phyloP scores from a whole-genome alignment of 2,329 filamentous ascomycete species.

The Proliferodiscus dingleyae region DNA sequence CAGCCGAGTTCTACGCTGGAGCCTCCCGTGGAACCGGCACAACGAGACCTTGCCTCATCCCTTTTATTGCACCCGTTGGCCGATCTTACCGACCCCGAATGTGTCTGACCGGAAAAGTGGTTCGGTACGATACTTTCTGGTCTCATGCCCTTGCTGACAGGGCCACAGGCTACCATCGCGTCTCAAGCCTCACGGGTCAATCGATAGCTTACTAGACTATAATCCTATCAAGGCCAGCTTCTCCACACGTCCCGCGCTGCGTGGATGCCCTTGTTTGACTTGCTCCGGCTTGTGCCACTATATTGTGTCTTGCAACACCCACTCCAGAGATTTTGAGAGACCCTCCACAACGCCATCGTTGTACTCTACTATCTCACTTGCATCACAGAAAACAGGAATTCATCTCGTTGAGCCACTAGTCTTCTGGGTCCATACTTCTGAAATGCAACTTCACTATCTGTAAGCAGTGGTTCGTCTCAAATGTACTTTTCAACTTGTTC shows the following conservation, averaged over 20 bases:
- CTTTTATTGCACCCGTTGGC: slow-evolving; percentile 4
- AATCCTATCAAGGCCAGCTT: slow-evolving; percentile 4
- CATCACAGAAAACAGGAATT: slow-evolving; percentile 20
- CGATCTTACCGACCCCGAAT: slow-evolving; percentile 19
- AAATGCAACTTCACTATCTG: slow-evolving; percentile 8
- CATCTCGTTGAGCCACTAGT: slow-evolving; percentile 15
- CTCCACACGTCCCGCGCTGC: slow-evolving; percentile 8
- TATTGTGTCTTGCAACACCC: slow-evolving; percentile 3
- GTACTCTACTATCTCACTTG: slow-evolving; percentile 12
- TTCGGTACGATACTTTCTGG: slow-evolving; percentile 14
- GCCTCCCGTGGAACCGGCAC: no score
- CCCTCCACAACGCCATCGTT: slow-evolving; percentile 3
- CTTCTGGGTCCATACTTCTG: slow-evolving; percentile 9
- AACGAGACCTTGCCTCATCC: not conserved
- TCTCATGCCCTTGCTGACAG: slow-evolving; percentile 10
- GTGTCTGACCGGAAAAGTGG: slow-evolving; percentile 17
- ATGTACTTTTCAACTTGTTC: slow-evolving; percentile 11
- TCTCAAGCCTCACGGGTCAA: slow-evolving; percentile 6
- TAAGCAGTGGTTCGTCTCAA: slow-evolving; percentile 14
- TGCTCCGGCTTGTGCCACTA: slow-evolving; percentile 7
- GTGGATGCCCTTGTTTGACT: slow-evolving; percentile 6
- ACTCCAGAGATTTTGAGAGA: not conserved
- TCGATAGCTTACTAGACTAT: slow-evolving; percentile 5
- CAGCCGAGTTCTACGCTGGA: slow-evolving; percentile 5
- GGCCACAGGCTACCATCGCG: not conserved